Base-by-base conservation (phyloP, 2,329 filamentous ascomycete genomes). In the Fusarium foetens region DNA sequence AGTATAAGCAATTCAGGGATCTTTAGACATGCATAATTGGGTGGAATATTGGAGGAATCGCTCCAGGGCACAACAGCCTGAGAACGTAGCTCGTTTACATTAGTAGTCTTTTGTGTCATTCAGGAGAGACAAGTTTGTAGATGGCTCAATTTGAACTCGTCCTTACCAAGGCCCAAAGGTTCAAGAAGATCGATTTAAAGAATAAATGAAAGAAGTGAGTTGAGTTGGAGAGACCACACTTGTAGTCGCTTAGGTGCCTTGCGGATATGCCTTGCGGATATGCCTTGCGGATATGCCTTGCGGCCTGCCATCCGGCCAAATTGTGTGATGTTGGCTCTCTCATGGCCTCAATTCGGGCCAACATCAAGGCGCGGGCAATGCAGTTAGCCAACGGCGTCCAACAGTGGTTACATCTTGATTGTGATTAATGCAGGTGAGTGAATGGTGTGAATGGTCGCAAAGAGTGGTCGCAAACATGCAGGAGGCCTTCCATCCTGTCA, bases 351-450 rank as follows among this genome's bases (percentile, higher is more conserved):
- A 21, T 6, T 5, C 27, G 5, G 58, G 49, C 45, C 31, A 68
- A 42, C n/a, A 38, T 27, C 1, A 10, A 21, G 35, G 14, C 25
- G 29, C 21, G 39, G 23, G 16, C 29, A 13, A 4, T 5, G 3
- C 35, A 19, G 0, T 6, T 6, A 6, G 8, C 29, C 39, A 68
- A 63, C 36, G 14, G 6, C 9, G 4, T 8, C 2, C 17, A 6
- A 0, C 21, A 17, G 29, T 6, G 42, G 1, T 33, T 52, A 3
- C 1, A 19, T 4, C 0, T 6, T 3, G 19, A 6, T 0, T n/a
- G 7, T 27, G 17, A 63, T 63, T 41, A 0, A 51, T 35, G 7
- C 7, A 3, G 5, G 4, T 9, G 11, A 13, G 14, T 17, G 8
- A 10, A 7, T 17, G 7, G 0, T 29, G 17, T 31, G 6, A 46